Percentiles rank a stretch among this genome's conserved stretches.
phyloP scores from a whole-genome alignment of 352 stramenopile species.

The Globisporangium nodosum region DNA sequence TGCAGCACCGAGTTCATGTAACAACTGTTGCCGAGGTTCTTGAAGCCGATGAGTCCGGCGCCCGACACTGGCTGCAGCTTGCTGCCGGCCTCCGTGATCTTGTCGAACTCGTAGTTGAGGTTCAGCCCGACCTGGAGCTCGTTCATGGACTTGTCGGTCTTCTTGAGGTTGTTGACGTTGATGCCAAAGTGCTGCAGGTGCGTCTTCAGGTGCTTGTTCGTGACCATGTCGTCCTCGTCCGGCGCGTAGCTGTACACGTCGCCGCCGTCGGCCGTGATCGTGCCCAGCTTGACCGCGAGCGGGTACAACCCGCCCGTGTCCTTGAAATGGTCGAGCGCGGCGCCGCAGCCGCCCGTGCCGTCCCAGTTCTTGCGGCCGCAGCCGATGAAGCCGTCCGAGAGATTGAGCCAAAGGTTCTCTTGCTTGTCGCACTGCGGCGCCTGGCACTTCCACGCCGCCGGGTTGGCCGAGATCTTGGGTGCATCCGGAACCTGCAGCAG shows the following conservation, averaged over 20 bases:
- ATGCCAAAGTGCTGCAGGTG: constrained; percentile 96
- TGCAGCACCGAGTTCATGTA: constrained; percentile 99
- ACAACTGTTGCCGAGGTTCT: constrained; percentile 99
- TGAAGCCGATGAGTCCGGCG: constrained; percentile 92
- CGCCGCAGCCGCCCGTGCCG: constrained; percentile 93
- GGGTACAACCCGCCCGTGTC: constrained; percentile 92
- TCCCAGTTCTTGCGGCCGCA: constrained; percentile 94
- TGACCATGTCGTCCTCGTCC: constrained; percentile 97
- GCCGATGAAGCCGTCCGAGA: constrained; percentile 89
- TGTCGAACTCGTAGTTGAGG: constrained; percentile 97
- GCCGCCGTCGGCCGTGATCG: constrained; percentile 92
- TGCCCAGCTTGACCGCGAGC: constrained; percentile 97
- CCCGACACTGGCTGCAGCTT: constrained; percentile 90
- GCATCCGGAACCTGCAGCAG: constrained; percentile 57
- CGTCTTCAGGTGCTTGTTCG: constrained; percentile 92
- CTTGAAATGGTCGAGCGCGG: constrained; percentile 94
- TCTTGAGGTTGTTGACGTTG: constrained; percentile 90
- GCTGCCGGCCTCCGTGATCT: constrained; percentile 95
- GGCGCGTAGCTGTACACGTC: constrained; percentile 98
- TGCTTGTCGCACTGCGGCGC: constrained; percentile 93
- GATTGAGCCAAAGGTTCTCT: constrained; percentile 99
- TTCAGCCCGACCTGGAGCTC: constrained; percentile 98
- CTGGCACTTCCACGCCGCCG: constrained; percentile 74
- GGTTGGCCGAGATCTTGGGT: constrained; percentile 66
- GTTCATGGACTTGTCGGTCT: constrained; percentile 98